Conservation (phyloP, 352 stramenopile genomes). For the Phytophthora podocarpi region DNA sequence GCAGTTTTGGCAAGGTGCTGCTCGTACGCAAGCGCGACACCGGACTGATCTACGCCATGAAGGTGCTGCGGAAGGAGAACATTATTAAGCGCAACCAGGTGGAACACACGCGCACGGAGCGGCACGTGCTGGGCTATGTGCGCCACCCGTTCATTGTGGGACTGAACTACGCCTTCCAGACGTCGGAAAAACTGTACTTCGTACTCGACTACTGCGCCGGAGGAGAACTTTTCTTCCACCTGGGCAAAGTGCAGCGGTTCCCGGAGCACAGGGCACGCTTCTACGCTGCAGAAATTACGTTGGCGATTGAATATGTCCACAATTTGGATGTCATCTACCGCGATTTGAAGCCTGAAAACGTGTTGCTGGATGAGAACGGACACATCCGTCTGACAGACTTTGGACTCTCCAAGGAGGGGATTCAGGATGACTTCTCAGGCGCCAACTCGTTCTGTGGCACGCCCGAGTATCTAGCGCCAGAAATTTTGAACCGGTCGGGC, state of each 20-base stretch:
- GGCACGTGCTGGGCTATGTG: constrained; percentile 96
- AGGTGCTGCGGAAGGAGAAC: constrained; percentile 99
- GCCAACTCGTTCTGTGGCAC: constrained; percentile 98
- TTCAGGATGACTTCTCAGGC: constrained; percentile 92
- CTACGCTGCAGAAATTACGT: constrained; percentile 97
- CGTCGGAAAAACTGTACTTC: constrained; percentile 97
- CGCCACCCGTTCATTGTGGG: constrained; percentile 98
- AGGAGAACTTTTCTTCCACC: constrained; percentile 95
- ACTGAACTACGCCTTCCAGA: constrained; percentile 97
- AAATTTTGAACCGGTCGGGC: constrained; percentile 97
- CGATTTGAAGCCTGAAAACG: constrained; percentile 98
- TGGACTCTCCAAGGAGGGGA: constrained; percentile 91
- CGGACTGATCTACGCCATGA: constrained; percentile 97
- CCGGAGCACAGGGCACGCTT: constrained; percentile 93
- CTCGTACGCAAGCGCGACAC: constrained; percentile 94
- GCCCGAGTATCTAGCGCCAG: constrained; percentile 98
- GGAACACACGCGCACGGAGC: constrained; percentile 98
- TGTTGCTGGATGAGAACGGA: constrained; percentile 95
- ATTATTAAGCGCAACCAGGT: constrained; percentile 99
- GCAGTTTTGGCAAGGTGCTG: constrained; percentile 96
- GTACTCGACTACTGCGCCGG: constrained; percentile 98
- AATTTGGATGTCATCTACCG: constrained; percentile 96
- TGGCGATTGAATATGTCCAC: constrained; percentile 96
- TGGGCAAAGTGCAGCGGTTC: constrained; percentile 94
- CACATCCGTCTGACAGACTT: constrained; percentile 99